Evolutionary conservation across 768 basidiomycete species (phyloP).

Genomic region (Clavulina sp.): DNA sequence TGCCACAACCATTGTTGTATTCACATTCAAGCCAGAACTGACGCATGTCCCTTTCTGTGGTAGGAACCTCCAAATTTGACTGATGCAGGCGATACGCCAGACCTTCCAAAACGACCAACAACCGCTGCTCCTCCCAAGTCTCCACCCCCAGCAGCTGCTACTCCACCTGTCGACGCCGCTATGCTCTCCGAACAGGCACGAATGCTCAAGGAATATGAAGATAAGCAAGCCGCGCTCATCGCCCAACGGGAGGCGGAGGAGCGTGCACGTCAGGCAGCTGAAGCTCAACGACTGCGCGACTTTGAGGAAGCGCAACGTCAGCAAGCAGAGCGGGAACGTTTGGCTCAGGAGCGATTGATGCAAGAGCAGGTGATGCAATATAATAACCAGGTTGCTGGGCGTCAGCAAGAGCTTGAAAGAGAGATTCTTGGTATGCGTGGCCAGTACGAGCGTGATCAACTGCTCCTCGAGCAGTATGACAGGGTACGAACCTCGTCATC

Average conservation of each 20-base stretch:
- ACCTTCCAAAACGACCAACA: constrained; percentile 13
- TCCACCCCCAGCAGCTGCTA: constrained; percentile 49
- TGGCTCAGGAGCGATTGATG: constrained; percentile 70
- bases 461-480: constrained; percentile 95
- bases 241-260: constrained; percentile 72
- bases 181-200: constrained; percentile 80
- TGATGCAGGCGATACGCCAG: constrained; percentile 43
- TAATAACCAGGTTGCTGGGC: constrained; percentile 51
- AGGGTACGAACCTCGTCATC: constrained; percentile 40
- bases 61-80: constrained; percentile 93
- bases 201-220: constrained; percentile 91
- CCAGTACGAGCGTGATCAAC: constrained; percentile 95
- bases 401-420: constrained; percentile 68
- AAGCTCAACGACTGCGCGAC: constrained; percentile 66
- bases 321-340: constrained; percentile 75
- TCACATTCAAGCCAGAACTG: neutral
- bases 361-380: constrained; percentile 69
- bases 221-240: constrained; percentile 78
- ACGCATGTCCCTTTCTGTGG: neutral
- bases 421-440: constrained; percentile 86
- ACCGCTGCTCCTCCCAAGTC: constrained; percentile 16
- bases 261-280: constrained; percentile 53
- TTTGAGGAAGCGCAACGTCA: constrained; percentile 77
- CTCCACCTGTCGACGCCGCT: constrained; percentile 32
- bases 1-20: constrained; percentile 11